phyloP scores from a whole-genome alignment of 768 basidiomycete genomes.

The Flagelloscypha sp. region DNA sequence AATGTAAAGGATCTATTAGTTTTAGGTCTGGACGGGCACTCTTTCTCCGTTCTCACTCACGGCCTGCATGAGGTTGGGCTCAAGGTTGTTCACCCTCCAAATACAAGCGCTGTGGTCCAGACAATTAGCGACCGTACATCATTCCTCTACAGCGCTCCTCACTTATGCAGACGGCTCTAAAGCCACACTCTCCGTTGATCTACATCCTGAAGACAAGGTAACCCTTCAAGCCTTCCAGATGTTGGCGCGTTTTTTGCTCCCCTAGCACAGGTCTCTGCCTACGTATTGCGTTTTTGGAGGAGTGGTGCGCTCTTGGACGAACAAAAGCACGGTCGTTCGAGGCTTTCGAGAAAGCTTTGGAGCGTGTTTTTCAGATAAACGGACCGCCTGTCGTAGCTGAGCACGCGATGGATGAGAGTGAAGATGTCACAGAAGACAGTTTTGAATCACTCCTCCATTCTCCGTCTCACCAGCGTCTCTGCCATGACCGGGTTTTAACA shows the following conservation, averaged over 20 bases:
- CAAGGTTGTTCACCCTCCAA: neutral
- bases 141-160: constrained; percentile 45
- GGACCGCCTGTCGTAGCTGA: no score
- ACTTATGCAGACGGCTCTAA: constrained; percentile 43
- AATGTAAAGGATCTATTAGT: constrained; percentile 63
- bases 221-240: constrained; percentile 53
- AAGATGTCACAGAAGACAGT: no score
- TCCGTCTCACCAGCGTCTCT: constrained; percentile 37
- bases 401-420: no score
- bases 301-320: no score
- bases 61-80: constrained; percentile 35
- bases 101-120: neutral
- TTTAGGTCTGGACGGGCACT: constrained; percentile 47
- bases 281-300: no score
- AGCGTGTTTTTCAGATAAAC: no score
- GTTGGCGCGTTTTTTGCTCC: constrained; percentile 54
- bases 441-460: constrained; percentile 35
- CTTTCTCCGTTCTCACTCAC: constrained; percentile 53
- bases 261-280: no score
- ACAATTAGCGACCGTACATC: constrained; percentile 8
- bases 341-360: no score
- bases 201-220: constrained; percentile 47
- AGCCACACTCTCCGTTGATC: constrained; percentile 42
- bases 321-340: no score
- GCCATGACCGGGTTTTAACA: constrained; percentile 52